A percentile compares a stretch with the other conserved stretches of the same genome.
phyloP scores from a whole-genome alignment of 148 eudicot species.

The Gaultheria prostrata region DNA sequence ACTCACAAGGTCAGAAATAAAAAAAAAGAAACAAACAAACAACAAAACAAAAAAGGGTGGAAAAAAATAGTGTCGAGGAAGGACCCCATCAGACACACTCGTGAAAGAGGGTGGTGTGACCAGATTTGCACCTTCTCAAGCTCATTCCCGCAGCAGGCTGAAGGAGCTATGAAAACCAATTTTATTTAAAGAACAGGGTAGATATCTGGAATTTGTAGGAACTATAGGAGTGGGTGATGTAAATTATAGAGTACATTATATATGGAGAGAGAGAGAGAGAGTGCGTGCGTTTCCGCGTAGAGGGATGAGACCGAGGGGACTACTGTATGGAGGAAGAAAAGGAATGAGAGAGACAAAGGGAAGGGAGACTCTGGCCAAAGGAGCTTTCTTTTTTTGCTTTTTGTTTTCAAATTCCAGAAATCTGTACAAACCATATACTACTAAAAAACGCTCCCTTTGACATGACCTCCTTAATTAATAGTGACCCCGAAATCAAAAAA shows the following conservation, averaged over 20 bases:
- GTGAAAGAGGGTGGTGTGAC: no score
- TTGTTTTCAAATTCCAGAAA: not conserved
- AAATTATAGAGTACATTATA: not conserved
- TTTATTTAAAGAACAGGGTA: not conserved
- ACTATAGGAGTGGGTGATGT: not conserved
- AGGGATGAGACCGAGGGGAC: not conserved
- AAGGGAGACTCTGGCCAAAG: not conserved
- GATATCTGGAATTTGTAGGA: not conserved
- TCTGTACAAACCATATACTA: not conserved
- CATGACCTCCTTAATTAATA: not conserved
- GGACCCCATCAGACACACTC: no score
- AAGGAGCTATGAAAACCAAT: not conserved
- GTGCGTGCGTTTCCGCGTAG: slow-evolving; percentile 10
- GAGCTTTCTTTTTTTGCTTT: not conserved
- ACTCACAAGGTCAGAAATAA: no score
- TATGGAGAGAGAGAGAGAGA: not conserved
- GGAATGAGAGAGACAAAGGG: not conserved
- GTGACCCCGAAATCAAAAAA: not conserved
- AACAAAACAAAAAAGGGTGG: no score
- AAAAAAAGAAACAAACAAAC: no score
- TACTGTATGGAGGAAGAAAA: not conserved
- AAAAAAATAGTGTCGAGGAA: no score
- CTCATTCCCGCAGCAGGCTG: no score
- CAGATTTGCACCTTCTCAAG: no score
- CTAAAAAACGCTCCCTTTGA: not conserved